These are phyloP conservation scores for Pseudogymnoascus sp. DNA, from an alignment of 2,329 filamentous ascomycete species.

Conservation along the genomic window DNA sequence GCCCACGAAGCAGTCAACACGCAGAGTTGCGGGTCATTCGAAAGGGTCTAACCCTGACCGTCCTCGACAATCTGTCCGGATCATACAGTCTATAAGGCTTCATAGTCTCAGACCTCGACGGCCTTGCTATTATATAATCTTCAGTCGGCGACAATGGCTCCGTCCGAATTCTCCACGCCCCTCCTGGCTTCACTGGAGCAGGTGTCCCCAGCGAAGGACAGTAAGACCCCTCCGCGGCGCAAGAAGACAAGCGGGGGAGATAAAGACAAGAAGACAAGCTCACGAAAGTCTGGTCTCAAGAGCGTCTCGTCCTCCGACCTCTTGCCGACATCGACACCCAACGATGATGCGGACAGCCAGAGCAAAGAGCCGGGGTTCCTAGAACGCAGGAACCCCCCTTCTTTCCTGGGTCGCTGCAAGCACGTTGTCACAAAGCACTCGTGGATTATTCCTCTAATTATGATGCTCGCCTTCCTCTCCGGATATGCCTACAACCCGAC, in stretches of 20 bases:
- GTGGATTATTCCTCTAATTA: slow-evolving; percentile 59
- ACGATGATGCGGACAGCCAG: not conserved
- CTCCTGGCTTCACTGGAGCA: not conserved
- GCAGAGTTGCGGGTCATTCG: not conserved
- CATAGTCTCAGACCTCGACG: not conserved
- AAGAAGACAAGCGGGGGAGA: not conserved
- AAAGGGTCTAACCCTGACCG: not conserved
- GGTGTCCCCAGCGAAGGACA: not conserved
- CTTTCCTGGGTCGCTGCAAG: slow-evolving; percentile 44
- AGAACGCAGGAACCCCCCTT: slow-evolving; percentile 31
- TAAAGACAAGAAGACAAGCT: slow-evolving; percentile 7
- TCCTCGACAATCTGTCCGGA: not conserved
- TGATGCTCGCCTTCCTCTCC: slow-evolving; percentile 57
- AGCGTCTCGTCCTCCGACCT: not conserved
- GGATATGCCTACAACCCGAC: slow-evolving; percentile 71
- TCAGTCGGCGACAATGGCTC: not conserved
- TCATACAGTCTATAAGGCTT: not conserved
- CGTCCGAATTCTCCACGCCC: not conserved
- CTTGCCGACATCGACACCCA: not conserved
- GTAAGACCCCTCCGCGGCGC: not conserved
- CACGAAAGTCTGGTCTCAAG: not conserved
- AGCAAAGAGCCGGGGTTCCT: slow-evolving; percentile 27
- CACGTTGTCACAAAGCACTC: slow-evolving; percentile 51
- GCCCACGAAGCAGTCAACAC: not conserved
- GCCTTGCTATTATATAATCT: not conserved